phyloP scores from a whole-genome alignment of 192 early-diverging fungal genomes.

The Mortierella hygrophila region DNA sequence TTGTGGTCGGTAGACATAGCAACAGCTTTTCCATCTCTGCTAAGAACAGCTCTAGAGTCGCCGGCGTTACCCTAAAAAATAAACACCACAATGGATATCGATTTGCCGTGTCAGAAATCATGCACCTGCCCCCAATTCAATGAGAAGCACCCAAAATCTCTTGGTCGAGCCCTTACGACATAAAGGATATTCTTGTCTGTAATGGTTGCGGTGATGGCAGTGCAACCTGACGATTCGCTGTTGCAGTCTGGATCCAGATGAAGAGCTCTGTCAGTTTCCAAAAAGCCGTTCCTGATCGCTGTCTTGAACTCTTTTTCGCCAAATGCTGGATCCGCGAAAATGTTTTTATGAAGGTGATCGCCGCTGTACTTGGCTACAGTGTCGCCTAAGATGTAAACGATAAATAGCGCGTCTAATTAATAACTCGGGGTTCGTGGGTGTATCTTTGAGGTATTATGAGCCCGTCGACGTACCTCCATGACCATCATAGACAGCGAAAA shows the following conservation, averaged over 20 bases:
- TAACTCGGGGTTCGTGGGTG: not conserved
- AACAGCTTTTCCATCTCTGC: constrained; percentile 77
- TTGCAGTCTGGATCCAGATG: constrained; percentile 79
- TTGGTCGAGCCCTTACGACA: constrained; percentile 62
- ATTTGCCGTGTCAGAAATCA: not conserved
- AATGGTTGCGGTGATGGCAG: constrained; percentile 88
- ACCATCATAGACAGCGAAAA: constrained; percentile 97
- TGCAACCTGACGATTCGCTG: constrained; percentile 95
- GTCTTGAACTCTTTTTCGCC: constrained; percentile 71
- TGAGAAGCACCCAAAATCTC: not conserved
- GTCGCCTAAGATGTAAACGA: constrained; percentile 58
- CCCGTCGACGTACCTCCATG: constrained; percentile 75
- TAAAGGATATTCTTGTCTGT: constrained; percentile 85
- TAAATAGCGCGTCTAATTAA: not conserved
- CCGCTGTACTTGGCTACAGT: constrained; percentile 92
- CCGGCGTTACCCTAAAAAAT: constrained; percentile 86
- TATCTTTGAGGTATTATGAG: not conserved
- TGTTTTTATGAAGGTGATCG: constrained; percentile 77
- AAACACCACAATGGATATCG: not conserved
- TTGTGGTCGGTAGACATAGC: constrained; percentile 95
- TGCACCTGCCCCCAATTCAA: not conserved
- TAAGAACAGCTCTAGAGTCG: constrained; percentile 94
- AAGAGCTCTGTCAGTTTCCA: constrained; percentile 83
- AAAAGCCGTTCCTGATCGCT: constrained; percentile 88
- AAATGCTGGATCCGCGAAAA: constrained; percentile 75